Conservation (phyloP, 108 stramenopile species). For the Skeletonema tropicum region DNA sequence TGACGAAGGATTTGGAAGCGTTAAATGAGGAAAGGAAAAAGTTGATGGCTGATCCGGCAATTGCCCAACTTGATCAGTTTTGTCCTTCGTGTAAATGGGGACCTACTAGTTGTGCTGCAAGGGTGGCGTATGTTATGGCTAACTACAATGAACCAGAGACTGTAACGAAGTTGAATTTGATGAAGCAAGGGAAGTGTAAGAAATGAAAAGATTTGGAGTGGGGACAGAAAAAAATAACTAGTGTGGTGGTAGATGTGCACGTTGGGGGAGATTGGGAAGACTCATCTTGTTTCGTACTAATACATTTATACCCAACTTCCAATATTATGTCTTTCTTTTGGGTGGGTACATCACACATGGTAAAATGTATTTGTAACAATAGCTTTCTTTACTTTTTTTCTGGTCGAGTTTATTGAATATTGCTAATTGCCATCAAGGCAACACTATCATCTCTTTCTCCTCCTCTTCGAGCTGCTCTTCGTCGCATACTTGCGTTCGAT, state of each 20-base stretch:
- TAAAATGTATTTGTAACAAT: not conserved
- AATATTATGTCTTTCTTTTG: not conserved
- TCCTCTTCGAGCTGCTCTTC: not conserved
- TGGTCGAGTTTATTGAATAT: not conserved
- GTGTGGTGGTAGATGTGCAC: too few relatives aligned
- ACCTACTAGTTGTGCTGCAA: conserved; percentile 11
- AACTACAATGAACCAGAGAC: conserved; percentile 7
- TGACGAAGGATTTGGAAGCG: conserved; percentile 43
- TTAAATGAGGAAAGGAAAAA: conserved; percentile 59
- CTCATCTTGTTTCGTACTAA: too few relatives aligned
- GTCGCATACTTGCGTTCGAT: conserved; percentile 7
- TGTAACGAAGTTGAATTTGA: conserved; percentile 8
- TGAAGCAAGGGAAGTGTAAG: conserved; percentile 11
- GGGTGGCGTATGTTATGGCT: conserved; percentile 27
- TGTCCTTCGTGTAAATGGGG: conserved; percentile 31
- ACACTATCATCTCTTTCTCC: not conserved
- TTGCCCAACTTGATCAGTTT: conserved; percentile 27
- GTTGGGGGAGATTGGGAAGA: too few relatives aligned
- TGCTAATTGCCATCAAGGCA: too few relatives aligned
- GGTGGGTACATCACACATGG: not conserved
- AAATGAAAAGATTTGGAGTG: not conserved
- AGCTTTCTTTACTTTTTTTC: not conserved
- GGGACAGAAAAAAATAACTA: too few relatives aligned
- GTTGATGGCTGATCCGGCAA: conserved; percentile 39
- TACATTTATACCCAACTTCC: too few relatives aligned